Evolutionary conservation across 1,284 basidiomycete genomes (phyloP).

Genomic region (Grifola frondosa): DNA sequence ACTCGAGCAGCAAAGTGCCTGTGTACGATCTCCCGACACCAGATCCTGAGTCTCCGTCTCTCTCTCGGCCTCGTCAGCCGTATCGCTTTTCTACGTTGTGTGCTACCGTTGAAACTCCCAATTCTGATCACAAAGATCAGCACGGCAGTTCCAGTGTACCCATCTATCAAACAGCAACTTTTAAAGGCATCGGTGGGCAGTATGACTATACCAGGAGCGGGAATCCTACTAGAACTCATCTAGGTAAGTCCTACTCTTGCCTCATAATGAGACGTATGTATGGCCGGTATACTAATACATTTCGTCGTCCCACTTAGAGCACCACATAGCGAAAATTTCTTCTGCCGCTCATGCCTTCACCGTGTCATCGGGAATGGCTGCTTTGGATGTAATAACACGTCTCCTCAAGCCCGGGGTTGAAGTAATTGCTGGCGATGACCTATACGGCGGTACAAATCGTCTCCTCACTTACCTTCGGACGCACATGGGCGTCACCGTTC

Average conservation of each 20-base stretch:
- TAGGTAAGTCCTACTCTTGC: slow-evolving; percentile 57
- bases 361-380: slow-evolving; percentile 97
- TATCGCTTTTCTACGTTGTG: slow-evolving; percentile 86
- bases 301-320: slow-evolving; percentile 54
- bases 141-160: slow-evolving; percentile 93
- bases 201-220: slow-evolving; percentile 97
- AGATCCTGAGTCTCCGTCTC: slow-evolving; percentile 70
- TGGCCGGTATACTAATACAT: too few species aligned
- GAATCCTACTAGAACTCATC: slow-evolving; percentile 94
- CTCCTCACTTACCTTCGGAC: slow-evolving; percentile 88
- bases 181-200: slow-evolving; percentile 90
- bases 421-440: slow-evolving; percentile 94
- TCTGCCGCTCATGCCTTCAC: slow-evolving; percentile 86
- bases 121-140: slow-evolving; percentile 85
- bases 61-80: slow-evolving; percentile 54
- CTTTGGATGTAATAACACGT: slow-evolving; percentile 93
- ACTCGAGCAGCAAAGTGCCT: slow-evolving; percentile 15
- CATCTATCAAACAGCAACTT: slow-evolving; percentile 98
- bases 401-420: slow-evolving; percentile 93
- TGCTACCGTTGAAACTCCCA: slow-evolving; percentile 84
- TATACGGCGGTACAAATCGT: slow-evolving; percentile 98
- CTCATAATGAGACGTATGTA: not conserved
- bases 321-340: slow-evolving; percentile 94
- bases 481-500: slow-evolving; percentile 87
- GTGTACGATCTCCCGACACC: slow-evolving; percentile 62